Evolutionary conservation across 495 filamentous ascomycete genomes (phyloP).

Genomic region (Penicillium bovifimosum): DNA sequence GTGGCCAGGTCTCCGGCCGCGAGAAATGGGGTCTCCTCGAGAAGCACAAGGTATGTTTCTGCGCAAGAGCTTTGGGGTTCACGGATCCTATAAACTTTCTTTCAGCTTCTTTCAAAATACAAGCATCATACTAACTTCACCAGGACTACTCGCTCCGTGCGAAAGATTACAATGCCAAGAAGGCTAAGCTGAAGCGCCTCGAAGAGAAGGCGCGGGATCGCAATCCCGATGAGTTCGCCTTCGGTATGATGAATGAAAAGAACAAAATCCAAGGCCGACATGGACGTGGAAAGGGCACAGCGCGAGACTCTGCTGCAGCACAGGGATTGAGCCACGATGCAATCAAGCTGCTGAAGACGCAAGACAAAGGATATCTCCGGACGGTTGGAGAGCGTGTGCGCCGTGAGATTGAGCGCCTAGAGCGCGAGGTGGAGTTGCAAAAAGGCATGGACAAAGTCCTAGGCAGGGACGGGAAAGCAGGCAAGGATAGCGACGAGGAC

Average conservation of each 20-base stretch:
- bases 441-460: constrained; percentile 28
- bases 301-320: constrained; percentile 33
- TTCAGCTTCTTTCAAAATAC: not conserved
- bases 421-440: constrained; percentile 47
- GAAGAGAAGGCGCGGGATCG: constrained; percentile 75
- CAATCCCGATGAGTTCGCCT: constrained; percentile 96
- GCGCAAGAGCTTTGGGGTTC: not conserved
- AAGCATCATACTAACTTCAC: constrained; percentile 15
- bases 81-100: not conserved
- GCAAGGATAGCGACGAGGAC: constrained; percentile 23
- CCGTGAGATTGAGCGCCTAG: constrained; percentile 53
- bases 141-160: constrained; percentile 91
- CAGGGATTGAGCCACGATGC: constrained; percentile 55
- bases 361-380: constrained; percentile 84
- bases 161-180: constrained; percentile 81
- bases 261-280: constrained; percentile 53
- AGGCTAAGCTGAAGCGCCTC: constrained; percentile 70
- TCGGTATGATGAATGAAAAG: constrained; percentile 69
- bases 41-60: constrained; percentile 66
- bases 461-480: constrained; percentile 21
- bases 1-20: constrained; percentile 78
- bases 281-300: constrained; percentile 42
- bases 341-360: constrained; percentile 88
- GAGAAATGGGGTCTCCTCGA: constrained; percentile 80
- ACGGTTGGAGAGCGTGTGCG: constrained; percentile 57